Evolutionary conservation across 495 filamentous ascomycete genomes (phyloP).

Genomic region (Aspergillus baeticus): DNA sequence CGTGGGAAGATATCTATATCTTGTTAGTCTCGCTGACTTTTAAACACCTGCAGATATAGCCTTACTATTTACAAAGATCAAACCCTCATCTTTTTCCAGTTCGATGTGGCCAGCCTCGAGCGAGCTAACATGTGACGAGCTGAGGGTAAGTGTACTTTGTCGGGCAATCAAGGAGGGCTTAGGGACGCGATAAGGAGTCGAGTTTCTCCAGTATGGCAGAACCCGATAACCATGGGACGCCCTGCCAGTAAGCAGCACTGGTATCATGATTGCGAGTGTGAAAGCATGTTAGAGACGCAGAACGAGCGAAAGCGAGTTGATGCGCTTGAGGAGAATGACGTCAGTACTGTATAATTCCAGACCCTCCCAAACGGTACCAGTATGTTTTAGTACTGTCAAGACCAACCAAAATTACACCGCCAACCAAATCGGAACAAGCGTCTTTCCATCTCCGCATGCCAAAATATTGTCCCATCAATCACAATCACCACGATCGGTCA

Average conservation of each 20-base stretch:
- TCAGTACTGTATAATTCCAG: conserved; percentile 4
- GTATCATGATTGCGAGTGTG: conserved; percentile 18
- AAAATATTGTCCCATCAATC: background rate
- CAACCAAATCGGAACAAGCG: conserved; percentile 10
- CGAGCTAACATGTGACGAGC: conserved; percentile 22
- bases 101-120: conserved; percentile 69
- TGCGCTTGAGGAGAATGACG: conserved; percentile 17
- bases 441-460: background rate
- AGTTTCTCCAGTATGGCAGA: background rate
- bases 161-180: background rate
- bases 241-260: conserved; percentile 8
- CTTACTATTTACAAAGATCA: conserved; percentile 89
- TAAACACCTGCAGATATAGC: background rate
- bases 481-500: background rate
- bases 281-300: conserved; percentile 13
- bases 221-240: conserved; percentile 2
- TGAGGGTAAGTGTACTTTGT: conserved; percentile 20
- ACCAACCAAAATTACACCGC: conserved; percentile 12
- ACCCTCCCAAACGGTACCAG: conserved; percentile 1
- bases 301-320: background rate
- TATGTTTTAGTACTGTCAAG: conserved; percentile 7
- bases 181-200: background rate
- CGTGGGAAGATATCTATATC: conserved; percentile 77
- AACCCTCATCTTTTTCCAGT: conserved; percentile 65
- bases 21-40: background rate